These are phyloP conservation scores for Epichloe aotearoae DNA, from an alignment of 2,329 filamentous ascomycete species.

Conservation along the genomic window DNA sequence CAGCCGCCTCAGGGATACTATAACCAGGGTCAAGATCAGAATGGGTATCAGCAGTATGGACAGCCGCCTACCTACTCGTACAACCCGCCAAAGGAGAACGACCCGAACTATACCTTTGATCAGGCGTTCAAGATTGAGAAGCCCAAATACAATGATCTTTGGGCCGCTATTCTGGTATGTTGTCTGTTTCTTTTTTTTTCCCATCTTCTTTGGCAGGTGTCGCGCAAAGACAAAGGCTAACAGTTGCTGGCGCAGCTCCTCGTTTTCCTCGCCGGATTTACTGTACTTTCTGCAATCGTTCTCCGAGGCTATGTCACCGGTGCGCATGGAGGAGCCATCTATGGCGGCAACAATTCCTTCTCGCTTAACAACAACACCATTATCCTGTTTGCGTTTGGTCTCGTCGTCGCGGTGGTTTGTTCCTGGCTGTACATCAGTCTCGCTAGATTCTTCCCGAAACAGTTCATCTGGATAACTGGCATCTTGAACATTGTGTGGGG, in stretches of 20 bases:
- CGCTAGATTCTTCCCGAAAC: slow-evolving; percentile 68
- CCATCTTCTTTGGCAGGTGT: too few relatives aligned
- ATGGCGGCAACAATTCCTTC: slow-evolving; percentile 51
- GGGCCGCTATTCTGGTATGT: slow-evolving; percentile 68
- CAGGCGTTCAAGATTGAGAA: slow-evolving; percentile 69
- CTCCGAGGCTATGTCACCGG: slow-evolving; percentile 58
- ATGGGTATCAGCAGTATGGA: slow-evolving; percentile 15
- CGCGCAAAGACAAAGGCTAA: not conserved
- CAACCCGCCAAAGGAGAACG: slow-evolving; percentile 23
- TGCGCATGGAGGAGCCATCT: slow-evolving; percentile 60
- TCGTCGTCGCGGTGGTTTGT: slow-evolving; percentile 60
- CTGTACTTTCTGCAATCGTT: slow-evolving; percentile 60
- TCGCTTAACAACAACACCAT: slow-evolving; percentile 71
- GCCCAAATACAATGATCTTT: slow-evolving; percentile 83
- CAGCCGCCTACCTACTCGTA: slow-evolving; percentile 21
- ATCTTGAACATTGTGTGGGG: slow-evolving; percentile 78
- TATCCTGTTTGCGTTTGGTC: slow-evolving; percentile 68
- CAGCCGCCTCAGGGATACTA: slow-evolving; percentile 8
- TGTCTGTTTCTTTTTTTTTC: not conserved
- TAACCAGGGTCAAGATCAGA: slow-evolving; percentile 10
- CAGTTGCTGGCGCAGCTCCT: slow-evolving; percentile 39
- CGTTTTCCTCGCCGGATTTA: slow-evolving; percentile 57
- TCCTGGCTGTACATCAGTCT: slow-evolving; percentile 66
- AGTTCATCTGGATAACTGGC: slow-evolving; percentile 85
- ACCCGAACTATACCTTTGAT: slow-evolving; percentile 51